Evolutionary conservation across 2,329 filamentous ascomycete species (phyloP), one percentile per base, ranked within the genome.

Genomic region (Leptographium radiaticola): DNA sequence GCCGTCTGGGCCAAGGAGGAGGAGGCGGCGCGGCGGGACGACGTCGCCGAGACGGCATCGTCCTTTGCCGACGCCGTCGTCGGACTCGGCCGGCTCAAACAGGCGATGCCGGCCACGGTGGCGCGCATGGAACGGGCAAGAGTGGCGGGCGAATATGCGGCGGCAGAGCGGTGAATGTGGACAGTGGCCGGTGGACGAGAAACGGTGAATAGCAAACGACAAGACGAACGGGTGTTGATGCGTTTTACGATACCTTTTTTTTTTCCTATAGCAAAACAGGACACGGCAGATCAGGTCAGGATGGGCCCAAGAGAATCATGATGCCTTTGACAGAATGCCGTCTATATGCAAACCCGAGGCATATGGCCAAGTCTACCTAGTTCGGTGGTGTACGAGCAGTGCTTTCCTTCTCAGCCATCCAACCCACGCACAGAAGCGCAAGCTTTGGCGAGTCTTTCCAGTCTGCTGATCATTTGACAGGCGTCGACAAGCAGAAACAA

Each of bases 111-210:
- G 16, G 73, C 77, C 20, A 75, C 77, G 4, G 78, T 81, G 61
- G 81, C 81, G 53, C 77, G 73, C 65, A 83, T 83, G 76, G 80
- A 84, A 70, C 72, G 80, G 65, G 81, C 81, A 55, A 70, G 76
- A 57, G 73, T 76, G 16, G 81, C 79, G 25, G 77, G 75, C 16
- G 72, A 77, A 59, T 82, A 82, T 64, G 77, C 79, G 9, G 69
- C 76, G 49, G 69, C 69, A n/a, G 69, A 70, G 60, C 52, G 56
- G 47, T 62, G 33, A 25, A 15, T 4, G 20, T 6, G 16, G 18
- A 51, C 18, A 30, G 2, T 25, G 46, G 31, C 16, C n/a, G n/a
- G n/a, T n/a, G n/a, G n/a, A n/a, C n/a, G n/a, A n/a, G n/a, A n/a
- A n/a, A n/a, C n/a, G n/a, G n/a, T n/a, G n/a, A n/a, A n/a, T n/a